Evolutionary conservation across 202 grass and related monocot genomes (phyloP), one percentile per base, ranked within the genome.

Genomic region (Setaria viridis): DNA sequence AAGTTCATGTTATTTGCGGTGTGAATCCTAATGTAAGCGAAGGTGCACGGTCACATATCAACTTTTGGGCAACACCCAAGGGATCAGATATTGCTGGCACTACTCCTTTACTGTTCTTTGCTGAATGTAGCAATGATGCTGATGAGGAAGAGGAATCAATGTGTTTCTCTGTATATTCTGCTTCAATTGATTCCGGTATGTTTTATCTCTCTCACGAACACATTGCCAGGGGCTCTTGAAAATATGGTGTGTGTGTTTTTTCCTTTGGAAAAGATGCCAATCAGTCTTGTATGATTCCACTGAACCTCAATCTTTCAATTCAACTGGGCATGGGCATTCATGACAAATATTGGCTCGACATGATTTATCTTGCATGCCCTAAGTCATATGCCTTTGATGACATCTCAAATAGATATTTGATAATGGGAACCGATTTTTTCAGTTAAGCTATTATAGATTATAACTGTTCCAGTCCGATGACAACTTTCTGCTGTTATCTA

Each of bases 61-160:
- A 84, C 62, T 67, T 84, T 16, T 76, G 21, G 82, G 82, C 82
- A 67, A 56, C 71, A 84, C 0, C 60, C n/a, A 30, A 55, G 35
- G 35, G 46, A 42, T 35, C 60, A 65, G 64, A 63, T 72, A 35
- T 62, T 62, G 59, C 59, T 29, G 21, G 11, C 55, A n/a, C 17
- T 42, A 13, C 12, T 42, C 58, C 57, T 19, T 13, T 65, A 30
- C 20, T 75, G 3, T 75, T 84, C 58, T 84, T 84, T 50, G 70
- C 33, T 53, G 17, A 84, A 75, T 75, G 32, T 54, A 75, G 58
- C 46, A 74, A 75, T 32, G 58, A 9, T 19, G 19, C 62, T 39
- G 5, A 75, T 41, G 20, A 75, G 16, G 58, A 65, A 1, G 9
- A 65, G 58, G 46, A 51, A 72, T 30, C 12, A 1, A 4, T 72